Base-by-base conservation (phyloP, 2,329 filamentous ascomycete genomes). In the Hymenoscyphus repandus region DNA sequence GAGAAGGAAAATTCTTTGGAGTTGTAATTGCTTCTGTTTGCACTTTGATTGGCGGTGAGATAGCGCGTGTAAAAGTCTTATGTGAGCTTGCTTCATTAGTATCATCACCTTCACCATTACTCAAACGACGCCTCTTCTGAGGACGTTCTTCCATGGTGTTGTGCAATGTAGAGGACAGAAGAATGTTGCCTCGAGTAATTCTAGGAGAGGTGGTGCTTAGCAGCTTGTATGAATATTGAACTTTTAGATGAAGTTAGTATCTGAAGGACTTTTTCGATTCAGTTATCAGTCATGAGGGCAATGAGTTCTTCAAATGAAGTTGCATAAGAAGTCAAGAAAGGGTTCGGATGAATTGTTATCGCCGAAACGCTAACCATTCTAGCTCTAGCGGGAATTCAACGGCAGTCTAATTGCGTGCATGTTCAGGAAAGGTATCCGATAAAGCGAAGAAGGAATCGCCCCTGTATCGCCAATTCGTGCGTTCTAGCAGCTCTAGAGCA, bases 1-100 rank as follows among this genome's bases (percentile, higher is more conserved):
- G 82, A 6, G 82, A 85, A 6, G 57, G 53, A 17, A 65, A 41
- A 12, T 58, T 22, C 17, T 51, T 52, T n/a, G 58, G 45, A 38
- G 12, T 20, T 18, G 49, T 4, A 17, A 4, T 17, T 10, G 10
- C 20, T 13, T 47, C 40, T 40, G 17, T 33, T n/a, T 31, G 43
- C 47, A 58, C 54, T 33, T 54, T 53, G 17, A 58, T 59, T 50
- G 64, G 64, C 9, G 64, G 64, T 10, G 64, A 66, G 34, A 66
- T 58, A 3, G 63, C 49, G 45, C 56, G 54, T 15, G 49, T 49
- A 30, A 60, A 34, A 42, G 58, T 58, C 31, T 47, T 57, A 2
- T 34, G 40, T 41, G 45, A 51, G 12, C 10, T 20, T 22, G 33
- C 15, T 18, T n/a, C 12, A 10, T 53, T 32, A 34, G 51, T 42